phyloP scores from a whole-genome alignment of 2,329 filamentous ascomycete species.

The Rutstroemia sp. region DNA sequence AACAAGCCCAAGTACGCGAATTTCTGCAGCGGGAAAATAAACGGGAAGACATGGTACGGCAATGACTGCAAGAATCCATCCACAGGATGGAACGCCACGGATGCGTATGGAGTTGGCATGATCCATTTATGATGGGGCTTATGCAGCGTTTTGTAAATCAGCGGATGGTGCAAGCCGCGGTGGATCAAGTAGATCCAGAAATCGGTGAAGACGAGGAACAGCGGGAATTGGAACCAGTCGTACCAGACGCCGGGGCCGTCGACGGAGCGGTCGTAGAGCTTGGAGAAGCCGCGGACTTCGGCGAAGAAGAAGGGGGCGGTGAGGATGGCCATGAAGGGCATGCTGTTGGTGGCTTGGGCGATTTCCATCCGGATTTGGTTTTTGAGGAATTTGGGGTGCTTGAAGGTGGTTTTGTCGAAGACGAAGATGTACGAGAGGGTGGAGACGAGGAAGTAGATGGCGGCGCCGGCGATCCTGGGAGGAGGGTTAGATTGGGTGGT shows the following conservation, averaged over 20 bases:
- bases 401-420: slow-evolving; percentile 83
- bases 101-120: slow-evolving; percentile 90
- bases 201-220: slow-evolving; percentile 86
- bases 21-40: slow-evolving; percentile 90
- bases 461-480: slow-evolving; percentile 71
- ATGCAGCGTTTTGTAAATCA: slow-evolving; percentile 80
- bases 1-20: slow-evolving; percentile 80
- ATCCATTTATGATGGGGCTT: slow-evolving; percentile 99
- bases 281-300: slow-evolving; percentile 78
- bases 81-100: slow-evolving; percentile 88
- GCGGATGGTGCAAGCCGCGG: slow-evolving; percentile 73
- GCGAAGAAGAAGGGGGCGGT: slow-evolving; percentile 75
- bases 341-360: slow-evolving; percentile 63
- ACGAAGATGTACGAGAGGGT: slow-evolving; percentile 78
- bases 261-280: slow-evolving; percentile 74
- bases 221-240: slow-evolving; percentile 73
- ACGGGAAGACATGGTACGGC: slow-evolving; percentile 89
- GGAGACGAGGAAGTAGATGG: slow-evolving; percentile 81
- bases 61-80: slow-evolving; percentile 85
- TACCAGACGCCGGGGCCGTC: slow-evolving; percentile 74
- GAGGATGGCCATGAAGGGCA: slow-evolving; percentile 77
- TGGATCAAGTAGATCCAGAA: slow-evolving; percentile 89
- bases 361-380: slow-evolving; percentile 89
- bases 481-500: neutral
- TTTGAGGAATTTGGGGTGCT: slow-evolving; percentile 91